Evolutionary conservation across 495 filamentous ascomycete species (phyloP).

Genomic region (Pyrenula aspistea): DNA sequence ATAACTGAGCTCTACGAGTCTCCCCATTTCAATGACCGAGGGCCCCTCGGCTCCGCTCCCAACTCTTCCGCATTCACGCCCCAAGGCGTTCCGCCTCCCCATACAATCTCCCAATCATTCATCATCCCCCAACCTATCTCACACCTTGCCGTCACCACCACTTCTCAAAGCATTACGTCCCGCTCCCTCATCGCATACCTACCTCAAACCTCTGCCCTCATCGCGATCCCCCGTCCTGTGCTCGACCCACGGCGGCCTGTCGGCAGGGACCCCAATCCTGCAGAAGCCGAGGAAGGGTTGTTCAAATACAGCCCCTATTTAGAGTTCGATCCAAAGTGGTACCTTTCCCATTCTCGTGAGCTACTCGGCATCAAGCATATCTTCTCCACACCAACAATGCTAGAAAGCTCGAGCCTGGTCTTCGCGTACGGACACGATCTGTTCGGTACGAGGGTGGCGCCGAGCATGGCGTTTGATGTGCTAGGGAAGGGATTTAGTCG

Average conservation of each 20-base stretch:
- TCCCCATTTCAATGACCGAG: constrained; percentile 69
- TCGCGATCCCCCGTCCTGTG: constrained; percentile 63
- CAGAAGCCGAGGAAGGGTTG: constrained; percentile 75
- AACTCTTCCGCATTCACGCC: constrained; percentile 66
- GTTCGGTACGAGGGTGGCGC: constrained; percentile 74
- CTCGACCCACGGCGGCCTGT: constrained; percentile 85
- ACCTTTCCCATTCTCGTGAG: constrained; percentile 72
- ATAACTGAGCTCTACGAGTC: constrained; percentile 88
- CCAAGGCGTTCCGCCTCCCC: constrained; percentile 36
- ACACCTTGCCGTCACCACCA: constrained; percentile 73
- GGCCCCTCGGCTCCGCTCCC: constrained; percentile 47
- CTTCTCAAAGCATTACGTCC: constrained; percentile 83
- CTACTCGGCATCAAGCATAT: constrained; percentile 63
- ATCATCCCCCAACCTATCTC: constrained; percentile 65
- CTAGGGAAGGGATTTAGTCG: constrained; percentile 90
- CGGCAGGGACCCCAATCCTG: constrained; percentile 66
- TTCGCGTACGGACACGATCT: constrained; percentile 84
- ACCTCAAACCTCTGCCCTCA: constrained; percentile 54
- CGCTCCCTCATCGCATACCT: constrained; percentile 71
- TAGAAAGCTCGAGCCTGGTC: constrained; percentile 92
- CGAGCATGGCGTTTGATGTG: constrained; percentile 81
- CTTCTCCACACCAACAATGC: constrained; percentile 56
- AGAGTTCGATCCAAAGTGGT: constrained; percentile 73
- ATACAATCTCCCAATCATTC: constrained; percentile 67
- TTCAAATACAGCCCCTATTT: constrained; percentile 61